Evolutionary conservation across 768 basidiomycete genomes (phyloP), one percentile per base, ranked within the genome.

Genomic region (Lactarius deliciosus): DNA sequence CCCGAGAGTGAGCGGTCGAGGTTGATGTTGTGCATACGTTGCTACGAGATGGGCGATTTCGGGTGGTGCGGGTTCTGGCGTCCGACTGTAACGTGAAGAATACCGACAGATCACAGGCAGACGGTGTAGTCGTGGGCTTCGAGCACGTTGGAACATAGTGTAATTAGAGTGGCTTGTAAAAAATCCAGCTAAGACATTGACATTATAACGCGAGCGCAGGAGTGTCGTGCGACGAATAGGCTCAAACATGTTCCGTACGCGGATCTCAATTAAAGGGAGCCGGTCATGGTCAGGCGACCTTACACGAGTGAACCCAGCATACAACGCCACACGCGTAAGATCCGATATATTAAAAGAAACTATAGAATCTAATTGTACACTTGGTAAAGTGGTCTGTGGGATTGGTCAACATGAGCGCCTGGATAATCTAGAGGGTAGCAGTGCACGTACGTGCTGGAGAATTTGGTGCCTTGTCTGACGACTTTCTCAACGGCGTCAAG

Each of bases 401-500:
- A 69, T 34, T 34, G 60, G 54, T 47, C 38, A 28, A 22, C 41
- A 38, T 73, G 47, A 65, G 70, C 55, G 22, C 53, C 15, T 43
- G 25, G n/a, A 54, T n/a, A 60, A 63, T 22, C 11, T 25, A 47
- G 41, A n/a, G 60, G 22, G 64, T n/a, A 53, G 30, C 57, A 55
- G 45, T n/a, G 11, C 62, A 86, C 92, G 66, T 82, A 94, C 86
- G 97, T 98, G 84, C 88, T 91, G 2, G 95, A 97, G 80, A 98
- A 99, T 80, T 98, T 98, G 73, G 92, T 94, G 32, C 96, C 96
- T 79, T 98, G 95, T 73, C 94, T 84, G 47, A 98, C 94, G 65
- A 99, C 97, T 80, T 98, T 98, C 82, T 99, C 97, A 2, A 99
- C 96, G 13, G 95, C 91, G 70, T 97, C 95, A 75, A 99, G 80